These are phyloP conservation scores for Chaetoceros muelleri DNA, from an alignment of 108 stramenopile genomes.

Conservation along the genomic window DNA sequence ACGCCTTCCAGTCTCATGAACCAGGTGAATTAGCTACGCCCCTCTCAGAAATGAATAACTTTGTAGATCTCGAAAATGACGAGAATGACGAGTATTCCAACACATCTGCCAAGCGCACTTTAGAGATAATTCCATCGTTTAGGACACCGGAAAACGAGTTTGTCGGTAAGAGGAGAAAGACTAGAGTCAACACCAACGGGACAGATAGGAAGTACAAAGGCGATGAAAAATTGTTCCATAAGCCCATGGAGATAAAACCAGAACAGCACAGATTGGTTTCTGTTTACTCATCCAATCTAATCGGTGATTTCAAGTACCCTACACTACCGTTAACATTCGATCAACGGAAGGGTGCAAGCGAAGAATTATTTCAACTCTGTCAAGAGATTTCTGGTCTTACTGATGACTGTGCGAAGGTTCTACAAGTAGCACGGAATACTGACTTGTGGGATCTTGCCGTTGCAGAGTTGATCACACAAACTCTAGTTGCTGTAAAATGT, in stretches of 20 bases:
- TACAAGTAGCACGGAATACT: slow-evolving; percentile 47
- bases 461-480: slow-evolving; percentile 67
- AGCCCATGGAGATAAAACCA: slow-evolving; percentile 38
- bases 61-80: slow-evolving; percentile 38
- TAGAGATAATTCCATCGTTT: background rate
- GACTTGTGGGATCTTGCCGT: slow-evolving; percentile 70
- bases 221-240: slow-evolving; percentile 17
- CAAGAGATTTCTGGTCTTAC: slow-evolving; percentile 41
- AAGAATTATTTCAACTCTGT: slow-evolving; percentile 55
- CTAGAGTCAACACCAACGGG: background rate
- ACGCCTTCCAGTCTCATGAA: slow-evolving; percentile 57
- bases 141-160: background rate
- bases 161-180: background rate
- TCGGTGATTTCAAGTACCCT: slow-evolving; percentile 41
- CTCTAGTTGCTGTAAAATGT: slow-evolving; percentile 58
- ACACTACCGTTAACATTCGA: slow-evolving; percentile 53
- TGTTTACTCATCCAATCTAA: background rate
- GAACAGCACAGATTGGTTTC: slow-evolving; percentile 64
- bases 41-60: slow-evolving; percentile 75
- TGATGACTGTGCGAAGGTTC: slow-evolving; percentile 37
- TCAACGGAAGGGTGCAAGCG: slow-evolving; percentile 64
- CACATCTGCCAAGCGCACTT: background rate
- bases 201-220: background rate
- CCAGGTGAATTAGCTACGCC: slow-evolving; percentile 60
- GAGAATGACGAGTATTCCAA: background rate